Conservation (phyloP, 2,329 filamentous ascomycete genomes). For the Fusarium chaquense region DNA sequence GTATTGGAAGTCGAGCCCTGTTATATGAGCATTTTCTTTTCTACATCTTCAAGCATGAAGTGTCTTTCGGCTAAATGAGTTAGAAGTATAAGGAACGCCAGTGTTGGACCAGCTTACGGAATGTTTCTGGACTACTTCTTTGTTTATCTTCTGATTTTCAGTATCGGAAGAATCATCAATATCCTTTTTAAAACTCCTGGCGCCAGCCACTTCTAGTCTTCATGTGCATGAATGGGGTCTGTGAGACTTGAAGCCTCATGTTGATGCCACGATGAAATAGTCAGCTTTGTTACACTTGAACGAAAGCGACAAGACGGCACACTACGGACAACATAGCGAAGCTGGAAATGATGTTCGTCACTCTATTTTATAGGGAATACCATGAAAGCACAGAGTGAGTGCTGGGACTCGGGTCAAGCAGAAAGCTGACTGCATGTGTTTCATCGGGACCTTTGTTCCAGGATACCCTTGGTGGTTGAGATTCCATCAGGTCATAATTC, state of each 20-base stretch:
- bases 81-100: neutral
- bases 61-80: neutral
- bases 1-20: neutral
- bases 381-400: neutral
- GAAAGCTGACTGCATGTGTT: neutral
- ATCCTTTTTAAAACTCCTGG: neutral
- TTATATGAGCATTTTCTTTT: neutral
- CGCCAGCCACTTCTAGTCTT: neutral
- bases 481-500: slow-evolving; percentile 14
- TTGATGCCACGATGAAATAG: neutral
- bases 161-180: neutral
- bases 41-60: neutral
- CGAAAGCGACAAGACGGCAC: no score
- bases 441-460: neutral
- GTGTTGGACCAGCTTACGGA: neutral
- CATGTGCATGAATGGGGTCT: neutral
- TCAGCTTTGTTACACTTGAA: no score
- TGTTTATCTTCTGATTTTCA: neutral
- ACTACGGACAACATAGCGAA: neutral
- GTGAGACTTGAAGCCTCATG: neutral
- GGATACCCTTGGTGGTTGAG: neutral
- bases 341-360: no score
- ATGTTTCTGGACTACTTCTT: neutral
- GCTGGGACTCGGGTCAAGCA: neutral
- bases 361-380: neutral